Conservation (phyloP, 108 stramenopile genomes). For the Bacterosira constricta region DNA sequence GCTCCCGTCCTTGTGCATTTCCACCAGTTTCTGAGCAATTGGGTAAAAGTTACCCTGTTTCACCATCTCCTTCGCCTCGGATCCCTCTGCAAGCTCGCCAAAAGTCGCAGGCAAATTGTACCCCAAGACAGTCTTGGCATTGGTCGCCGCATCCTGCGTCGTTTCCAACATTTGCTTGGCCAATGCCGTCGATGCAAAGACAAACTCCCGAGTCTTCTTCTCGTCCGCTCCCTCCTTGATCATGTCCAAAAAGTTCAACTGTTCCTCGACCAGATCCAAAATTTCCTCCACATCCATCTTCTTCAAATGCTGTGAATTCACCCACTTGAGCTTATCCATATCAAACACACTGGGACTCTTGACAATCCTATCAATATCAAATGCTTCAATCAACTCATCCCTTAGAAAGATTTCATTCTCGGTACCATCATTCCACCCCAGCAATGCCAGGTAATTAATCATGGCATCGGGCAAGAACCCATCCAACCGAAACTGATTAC, state of each 20-base stretch:
- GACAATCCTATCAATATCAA: slow-evolving; percentile 91
- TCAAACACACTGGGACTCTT: slow-evolving; percentile 96
- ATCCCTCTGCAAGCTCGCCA: slow-evolving; percentile 62
- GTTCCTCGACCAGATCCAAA: slow-evolving; percentile 72
- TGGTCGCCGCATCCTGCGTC: slow-evolving; percentile 81
- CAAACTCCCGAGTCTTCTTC: slow-evolving; percentile 51
- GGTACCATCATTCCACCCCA: slow-evolving; percentile 99
- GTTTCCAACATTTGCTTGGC: slow-evolving; percentile 94
- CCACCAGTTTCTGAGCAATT: slow-evolving; percentile 58
- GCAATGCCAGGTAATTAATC: slow-evolving; percentile 95
- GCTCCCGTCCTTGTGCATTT: slow-evolving; percentile 52
- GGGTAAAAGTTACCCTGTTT: slow-evolving; percentile 81
- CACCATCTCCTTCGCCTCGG: slow-evolving; percentile 80
- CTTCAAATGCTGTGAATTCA: slow-evolving; percentile 95
- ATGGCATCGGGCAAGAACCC: slow-evolving; percentile 94
- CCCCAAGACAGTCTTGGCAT: slow-evolving; percentile 80
- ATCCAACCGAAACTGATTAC: slow-evolving; percentile 93
- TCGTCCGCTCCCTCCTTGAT: slow-evolving; percentile 62
- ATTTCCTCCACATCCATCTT: slow-evolving; percentile 65
- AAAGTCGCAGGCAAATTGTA: slow-evolving; percentile 78
- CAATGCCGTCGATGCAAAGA: slow-evolving; percentile 77
- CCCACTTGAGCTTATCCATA: slow-evolving; percentile 95
- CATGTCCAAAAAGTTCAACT: slow-evolving; percentile 60
- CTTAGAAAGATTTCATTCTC: slow-evolving; percentile 95
- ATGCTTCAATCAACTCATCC: slow-evolving; percentile 94